phyloP scores from a whole-genome alignment of 73 alveolate species.

The Effrenium voratum region DNA sequence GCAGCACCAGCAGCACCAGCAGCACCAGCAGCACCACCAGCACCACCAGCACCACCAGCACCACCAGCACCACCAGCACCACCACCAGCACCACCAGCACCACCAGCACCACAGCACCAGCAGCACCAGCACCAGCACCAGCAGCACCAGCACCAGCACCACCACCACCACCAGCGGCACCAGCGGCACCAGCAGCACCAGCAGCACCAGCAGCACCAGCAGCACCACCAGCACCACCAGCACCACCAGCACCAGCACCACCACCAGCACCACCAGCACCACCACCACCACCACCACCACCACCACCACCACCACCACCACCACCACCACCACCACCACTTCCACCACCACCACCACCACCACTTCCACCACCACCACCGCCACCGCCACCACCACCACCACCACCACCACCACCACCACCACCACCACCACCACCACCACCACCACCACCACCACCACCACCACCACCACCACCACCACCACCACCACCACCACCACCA shows the following conservation, averaged over 20 bases:
- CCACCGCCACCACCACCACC: background rate
- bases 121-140: background rate
- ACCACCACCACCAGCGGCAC: background rate
- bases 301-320: background rate
- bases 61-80: no score
- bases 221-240: background rate
- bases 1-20: background rate
- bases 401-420: background rate
- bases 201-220: background rate
- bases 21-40: background rate
- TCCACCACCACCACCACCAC: background rate
- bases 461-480: background rate
- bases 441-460: constrained; percentile 1
- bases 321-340: background rate
- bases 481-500: background rate
- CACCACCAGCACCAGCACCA: constrained; percentile 19
- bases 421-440: background rate
- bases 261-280: constrained; percentile 19
- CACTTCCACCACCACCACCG: background rate
- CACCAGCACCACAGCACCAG: background rate
- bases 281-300: constrained; percentile 32
- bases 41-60: no score
- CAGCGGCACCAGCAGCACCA: background rate
- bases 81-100: background rate
- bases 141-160: background rate